phyloP scores from a whole-genome alignment of 441 rosid species.

The Gossypium lobatum region DNA sequence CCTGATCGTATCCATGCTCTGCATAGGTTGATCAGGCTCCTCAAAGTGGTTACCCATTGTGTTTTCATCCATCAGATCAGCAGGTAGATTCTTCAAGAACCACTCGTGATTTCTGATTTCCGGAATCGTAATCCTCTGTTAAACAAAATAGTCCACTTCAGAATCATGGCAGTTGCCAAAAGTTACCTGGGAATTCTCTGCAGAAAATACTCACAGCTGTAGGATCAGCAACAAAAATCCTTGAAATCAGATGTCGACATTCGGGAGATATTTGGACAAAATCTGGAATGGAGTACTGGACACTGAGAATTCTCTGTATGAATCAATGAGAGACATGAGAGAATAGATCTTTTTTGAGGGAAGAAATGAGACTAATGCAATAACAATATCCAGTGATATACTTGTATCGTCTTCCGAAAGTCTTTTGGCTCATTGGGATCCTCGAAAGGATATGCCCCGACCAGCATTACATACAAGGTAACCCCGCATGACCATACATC shows the following conservation, averaged over 20 bases:
- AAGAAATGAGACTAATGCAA: neutral
- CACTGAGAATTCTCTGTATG: slow-evolving; percentile 50
- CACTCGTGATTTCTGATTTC: slow-evolving; percentile 55
- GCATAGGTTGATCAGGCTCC: slow-evolving; percentile 63
- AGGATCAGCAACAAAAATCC: slow-evolving; percentile 61
- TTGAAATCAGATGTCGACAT: slow-evolving; percentile 54
- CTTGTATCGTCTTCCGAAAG: slow-evolving; percentile 53
- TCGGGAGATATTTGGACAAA: slow-evolving; percentile 43
- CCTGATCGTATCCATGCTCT: slow-evolving; percentile 54
- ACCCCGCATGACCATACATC: slow-evolving; percentile 82
- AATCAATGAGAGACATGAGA: neutral
- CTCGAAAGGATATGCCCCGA: slow-evolving; percentile 68
- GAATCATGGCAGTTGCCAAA: neutral
- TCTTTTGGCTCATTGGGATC: slow-evolving; percentile 65
- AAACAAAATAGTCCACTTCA: slow-evolving; percentile 5
- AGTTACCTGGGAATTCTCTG: neutral
- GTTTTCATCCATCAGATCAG: slow-evolving; percentile 43
- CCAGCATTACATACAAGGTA: slow-evolving; percentile 66
- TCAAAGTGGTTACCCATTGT: slow-evolving; percentile 39
- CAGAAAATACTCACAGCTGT: slow-evolving; percentile 29
- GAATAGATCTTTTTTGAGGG: neutral
- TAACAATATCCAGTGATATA: slow-evolving; percentile 5
- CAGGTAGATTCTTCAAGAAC: slow-evolving; percentile 61
- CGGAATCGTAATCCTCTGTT: slow-evolving; percentile 54
- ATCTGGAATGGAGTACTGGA: slow-evolving; percentile 60